These are phyloP conservation scores for Fistulifera pelliculosa DNA, from an alignment of 108 stramenopile species.

Conservation along the genomic window DNA sequence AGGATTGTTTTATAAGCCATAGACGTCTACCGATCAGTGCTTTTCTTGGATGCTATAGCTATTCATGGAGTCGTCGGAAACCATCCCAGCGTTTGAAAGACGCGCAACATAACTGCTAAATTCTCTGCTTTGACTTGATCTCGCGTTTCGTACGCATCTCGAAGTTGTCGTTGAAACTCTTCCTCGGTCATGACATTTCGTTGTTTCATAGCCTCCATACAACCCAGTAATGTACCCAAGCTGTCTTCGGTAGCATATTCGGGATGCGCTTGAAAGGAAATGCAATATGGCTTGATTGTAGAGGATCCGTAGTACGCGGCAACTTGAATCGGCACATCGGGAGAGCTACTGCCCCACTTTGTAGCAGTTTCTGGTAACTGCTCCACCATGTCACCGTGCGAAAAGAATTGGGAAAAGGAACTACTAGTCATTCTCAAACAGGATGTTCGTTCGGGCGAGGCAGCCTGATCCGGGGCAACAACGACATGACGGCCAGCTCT, in stretches of 20 bases:
- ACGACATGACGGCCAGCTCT: constrained; percentile 38
- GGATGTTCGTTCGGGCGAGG: too few relatives aligned
- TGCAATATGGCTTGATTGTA: constrained; percentile 32
- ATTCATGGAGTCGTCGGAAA: constrained; percentile 14
- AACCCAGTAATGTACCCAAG: constrained; percentile 32
- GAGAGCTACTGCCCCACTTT: constrained; percentile 41
- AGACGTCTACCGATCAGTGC: too few relatives aligned
- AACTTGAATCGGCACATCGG: constrained; percentile 49
- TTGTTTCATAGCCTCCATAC: constrained; percentile 30
- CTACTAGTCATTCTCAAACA: neutral
- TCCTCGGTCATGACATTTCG: constrained; percentile 18
- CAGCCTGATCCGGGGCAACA: too few relatives aligned
- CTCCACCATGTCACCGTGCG: constrained; percentile 77
- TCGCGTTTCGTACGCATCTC: constrained; percentile 30
- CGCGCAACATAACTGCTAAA: constrained; percentile 32
- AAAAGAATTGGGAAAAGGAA: constrained; percentile 37
- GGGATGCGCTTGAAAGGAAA: constrained; percentile 78
- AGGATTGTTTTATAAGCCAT: too few relatives aligned
- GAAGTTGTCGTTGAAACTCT: constrained; percentile 8
- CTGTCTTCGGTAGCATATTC: constrained; percentile 37
- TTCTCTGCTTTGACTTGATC: constrained; percentile 31
- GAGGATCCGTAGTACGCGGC: constrained; percentile 47
- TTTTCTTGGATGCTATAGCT: too few relatives aligned
- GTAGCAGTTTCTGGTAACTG: constrained; percentile 46
- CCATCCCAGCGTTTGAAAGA: constrained; percentile 42